Percentiles rank a stretch among this genome's conserved stretches.
Evolutionary conservation across 345 rosid genomes (phyloP).

Genomic region (Gossypium mustelinum): DNA sequence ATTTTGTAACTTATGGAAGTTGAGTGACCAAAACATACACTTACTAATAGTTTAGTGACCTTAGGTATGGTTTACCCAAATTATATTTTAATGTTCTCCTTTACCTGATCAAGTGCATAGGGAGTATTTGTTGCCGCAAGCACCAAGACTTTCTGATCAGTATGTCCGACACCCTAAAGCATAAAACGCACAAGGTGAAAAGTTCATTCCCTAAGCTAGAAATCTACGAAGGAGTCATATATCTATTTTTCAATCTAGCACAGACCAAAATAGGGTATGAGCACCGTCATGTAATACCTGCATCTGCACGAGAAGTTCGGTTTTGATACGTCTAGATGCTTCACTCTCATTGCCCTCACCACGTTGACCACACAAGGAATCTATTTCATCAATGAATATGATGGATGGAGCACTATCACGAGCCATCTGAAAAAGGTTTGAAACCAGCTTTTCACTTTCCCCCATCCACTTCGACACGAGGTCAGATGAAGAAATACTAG

Average conservation of each 20-base stretch:
- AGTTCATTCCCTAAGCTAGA: background rate
- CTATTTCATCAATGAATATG: conserved; percentile 76
- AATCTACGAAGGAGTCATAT: background rate
- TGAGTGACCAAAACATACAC: too few relatives aligned
- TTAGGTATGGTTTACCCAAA: too few relatives aligned
- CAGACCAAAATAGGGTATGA: background rate
- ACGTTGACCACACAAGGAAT: conserved; percentile 72
- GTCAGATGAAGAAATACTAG: conserved; percentile 73
- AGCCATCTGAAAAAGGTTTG: conserved; percentile 77
- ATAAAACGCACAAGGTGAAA: conserved; percentile 13
- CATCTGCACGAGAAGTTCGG: conserved; percentile 87
- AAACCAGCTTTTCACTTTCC: conserved; percentile 80
- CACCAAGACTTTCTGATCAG: conserved; percentile 74
- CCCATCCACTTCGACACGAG: conserved; percentile 91
- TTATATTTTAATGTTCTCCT: background rate
- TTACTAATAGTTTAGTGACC: too few relatives aligned
- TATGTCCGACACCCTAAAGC: conserved; percentile 67
- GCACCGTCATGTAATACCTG: conserved; percentile 40
- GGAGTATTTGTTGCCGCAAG: conserved; percentile 89
- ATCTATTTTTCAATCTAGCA: background rate
- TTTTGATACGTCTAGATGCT: conserved; percentile 82
- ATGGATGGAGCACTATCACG: conserved; percentile 82
- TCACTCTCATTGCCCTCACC: conserved; percentile 89
- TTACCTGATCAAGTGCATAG: conserved; percentile 78
- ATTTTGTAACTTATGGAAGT: too few relatives aligned